Percentiles rank a stretch among this genome's conserved stretches.
Conservation (phyloP, 768 basidiomycete species). For the Ephemerocybe angulata region DNA sequence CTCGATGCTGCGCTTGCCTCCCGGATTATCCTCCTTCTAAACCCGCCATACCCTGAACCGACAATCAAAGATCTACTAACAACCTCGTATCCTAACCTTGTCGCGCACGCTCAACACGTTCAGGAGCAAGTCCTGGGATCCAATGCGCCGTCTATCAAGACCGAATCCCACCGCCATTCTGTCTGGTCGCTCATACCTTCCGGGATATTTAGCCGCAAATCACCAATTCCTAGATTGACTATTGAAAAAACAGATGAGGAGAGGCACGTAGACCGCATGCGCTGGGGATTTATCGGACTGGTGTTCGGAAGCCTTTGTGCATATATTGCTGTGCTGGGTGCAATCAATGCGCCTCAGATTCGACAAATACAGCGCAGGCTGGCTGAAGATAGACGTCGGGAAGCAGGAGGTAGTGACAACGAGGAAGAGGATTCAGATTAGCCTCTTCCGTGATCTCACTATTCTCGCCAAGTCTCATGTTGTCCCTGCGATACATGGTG, state of each 20-base stretch:
- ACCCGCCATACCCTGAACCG: slow-evolving; percentile 60
- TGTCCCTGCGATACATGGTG: no score
- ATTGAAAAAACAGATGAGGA: slow-evolving; percentile 37
- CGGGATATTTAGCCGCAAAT: slow-evolving; percentile 28
- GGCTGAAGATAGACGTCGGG: no score
- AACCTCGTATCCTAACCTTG: slow-evolving; percentile 54
- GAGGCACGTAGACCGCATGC: slow-evolving; percentile 41
- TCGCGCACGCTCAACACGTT: slow-evolving; percentile 56
- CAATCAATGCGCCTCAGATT: no score
- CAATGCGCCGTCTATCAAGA: slow-evolving; percentile 15
- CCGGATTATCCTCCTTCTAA: slow-evolving; percentile 57
- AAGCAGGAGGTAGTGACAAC: no score
- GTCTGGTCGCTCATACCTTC: slow-evolving; percentile 2
- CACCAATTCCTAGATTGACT: slow-evolving; percentile 11
- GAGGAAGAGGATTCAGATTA: no score
- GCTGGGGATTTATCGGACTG: slow-evolving; percentile 52
- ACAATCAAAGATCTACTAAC: slow-evolving; percentile 51
- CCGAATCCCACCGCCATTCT: slow-evolving; percentile 21
- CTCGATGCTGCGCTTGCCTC: slow-evolving; percentile 68
- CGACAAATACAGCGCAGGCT: no score
- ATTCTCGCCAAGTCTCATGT: no score
- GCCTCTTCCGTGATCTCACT: no score
- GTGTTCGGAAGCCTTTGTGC: slow-evolving; percentile 40
- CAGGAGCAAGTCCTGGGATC: slow-evolving; percentile 25
- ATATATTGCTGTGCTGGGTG: slow-evolving; percentile 30